Evolutionary conservation across 371 early-diverging fungal genomes (phyloP).

Genomic region (Umbelopsis sp.): DNA sequence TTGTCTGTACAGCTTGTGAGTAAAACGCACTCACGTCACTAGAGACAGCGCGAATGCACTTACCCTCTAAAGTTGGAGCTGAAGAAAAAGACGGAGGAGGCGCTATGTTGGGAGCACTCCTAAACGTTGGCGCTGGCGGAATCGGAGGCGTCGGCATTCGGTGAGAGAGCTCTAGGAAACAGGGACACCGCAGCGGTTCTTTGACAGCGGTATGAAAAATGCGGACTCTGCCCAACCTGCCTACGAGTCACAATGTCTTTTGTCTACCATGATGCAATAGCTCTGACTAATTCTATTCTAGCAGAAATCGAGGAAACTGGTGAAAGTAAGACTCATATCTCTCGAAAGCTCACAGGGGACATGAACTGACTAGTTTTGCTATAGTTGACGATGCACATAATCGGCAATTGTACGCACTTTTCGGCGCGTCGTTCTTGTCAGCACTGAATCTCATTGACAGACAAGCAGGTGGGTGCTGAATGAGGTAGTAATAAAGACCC

Average conservation of each 20-base stretch:
- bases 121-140: slow-evolving; percentile 11
- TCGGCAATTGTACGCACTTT: slow-evolving; percentile 13
- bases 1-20: neutral
- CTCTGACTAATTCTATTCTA: neutral
- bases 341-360: too few species aligned
- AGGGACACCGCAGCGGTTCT: neutral
- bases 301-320: slow-evolving; percentile 12
- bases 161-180: neutral
- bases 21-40: neutral
- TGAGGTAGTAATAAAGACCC: neutral
- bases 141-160: slow-evolving; percentile 16
- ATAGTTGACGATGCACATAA: slow-evolving; percentile 13
- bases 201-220: neutral
- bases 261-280: slow-evolving; percentile 1
- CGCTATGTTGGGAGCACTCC: slow-evolving; percentile 14
- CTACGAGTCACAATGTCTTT: slow-evolving; percentile 12
- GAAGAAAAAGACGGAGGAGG: slow-evolving; percentile 20
- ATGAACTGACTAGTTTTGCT: neutral
- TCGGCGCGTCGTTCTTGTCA: slow-evolving; percentile 2
- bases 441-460: slow-evolving; percentile 11
- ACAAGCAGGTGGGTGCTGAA: neutral
- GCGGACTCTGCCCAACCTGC: neutral
- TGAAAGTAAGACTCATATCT: neutral
- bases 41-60: neutral
- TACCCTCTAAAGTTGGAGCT: slow-evolving; percentile 4